Base-by-base conservation (phyloP, 1,139 yeast genomes). In the Yamadazyma triangularis region DNA sequence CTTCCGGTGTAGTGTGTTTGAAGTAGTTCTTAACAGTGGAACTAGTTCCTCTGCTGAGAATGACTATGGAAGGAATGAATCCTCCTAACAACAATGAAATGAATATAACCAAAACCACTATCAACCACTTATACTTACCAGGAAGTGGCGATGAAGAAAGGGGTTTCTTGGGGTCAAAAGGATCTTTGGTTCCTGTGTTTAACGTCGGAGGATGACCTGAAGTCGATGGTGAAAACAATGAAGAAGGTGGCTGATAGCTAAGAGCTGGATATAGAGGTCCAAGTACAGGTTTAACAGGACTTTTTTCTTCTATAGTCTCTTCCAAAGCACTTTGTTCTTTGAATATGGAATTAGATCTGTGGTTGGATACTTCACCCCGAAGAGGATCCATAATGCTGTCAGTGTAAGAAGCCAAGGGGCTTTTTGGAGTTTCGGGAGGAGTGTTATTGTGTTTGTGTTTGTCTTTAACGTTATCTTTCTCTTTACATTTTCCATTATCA, bases 31-130 rank as follows among this genome's bases (percentile, higher is more conserved):
- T 14, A 15, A 53, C 54, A 5, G 50, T 28, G 3, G 22, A 25
- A 23, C 32, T 36, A 7, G 58, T 54, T 1, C 65, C 61, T 8
- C 36, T 34, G 1, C 51, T 36, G 26, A 56, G 40, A 12, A 48
- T 35, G 4, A 50, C 40, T 4, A 46, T 34, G 2, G 48, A 38
- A 3, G 63, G 58, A 16, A 53, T 33, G 27, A 53, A 52, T 2
- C 47, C 48, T 8, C 45, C 41, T 13, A 51, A 28, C 7, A 48
- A 30, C n/a, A 52, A 7, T 8, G 50, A 29, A 3, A 45, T 7
- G 12, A 38, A 27, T 8, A 40, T 22, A 16, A 53, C 31, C 10
- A 30, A n/a, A 13, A 32, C 20, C 14, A 23, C 25, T 3, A 24
- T 13, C 20, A 6, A 18, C n/a, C n/a, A n/a, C 20, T 18, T 18